A percentile compares a stretch with the other conserved stretches of the same genome.
These are phyloP conservation scores for Metarhizium robertsii DNA, from an alignment of 2,329 filamentous ascomycete species.

Conservation along the genomic window DNA sequence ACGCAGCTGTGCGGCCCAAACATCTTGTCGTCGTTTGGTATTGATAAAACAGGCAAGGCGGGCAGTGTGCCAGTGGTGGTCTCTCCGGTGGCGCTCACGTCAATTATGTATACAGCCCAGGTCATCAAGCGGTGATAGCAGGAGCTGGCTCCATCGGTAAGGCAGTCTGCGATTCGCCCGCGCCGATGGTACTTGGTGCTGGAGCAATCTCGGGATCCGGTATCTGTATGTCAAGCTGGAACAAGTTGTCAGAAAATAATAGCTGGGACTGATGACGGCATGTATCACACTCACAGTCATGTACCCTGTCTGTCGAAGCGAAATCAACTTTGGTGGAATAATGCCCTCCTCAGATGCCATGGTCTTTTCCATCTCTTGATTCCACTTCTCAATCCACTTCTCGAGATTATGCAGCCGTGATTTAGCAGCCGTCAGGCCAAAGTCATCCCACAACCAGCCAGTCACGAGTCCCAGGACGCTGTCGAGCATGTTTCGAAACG, in stretches of 20 bases:
- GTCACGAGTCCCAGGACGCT: conserved; percentile 70
- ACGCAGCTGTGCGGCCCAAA: not conserved
- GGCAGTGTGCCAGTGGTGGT: not conserved
- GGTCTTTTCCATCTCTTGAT: conserved; percentile 55
- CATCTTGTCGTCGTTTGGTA: not conserved
- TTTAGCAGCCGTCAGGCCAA: conserved; percentile 71
- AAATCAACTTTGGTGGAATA: conserved; percentile 61
- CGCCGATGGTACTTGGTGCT: conserved; percentile 33
- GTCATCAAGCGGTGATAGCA: conserved; percentile 13
- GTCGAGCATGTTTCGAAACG: conserved; percentile 69
- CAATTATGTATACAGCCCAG: not conserved
- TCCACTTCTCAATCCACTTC: conserved; percentile 80
- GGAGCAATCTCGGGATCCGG: conserved; percentile 64
- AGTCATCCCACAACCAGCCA: conserved; percentile 90
- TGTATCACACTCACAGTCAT: conserved; percentile 54
- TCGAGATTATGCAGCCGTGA: conserved; percentile 61
- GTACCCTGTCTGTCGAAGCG: conserved; percentile 75
- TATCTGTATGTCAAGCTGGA: conserved; percentile 69
- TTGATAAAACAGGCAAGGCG: not conserved
- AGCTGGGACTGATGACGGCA: not conserved
- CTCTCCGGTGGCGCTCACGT: not conserved
- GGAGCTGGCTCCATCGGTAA: conserved; percentile 23
- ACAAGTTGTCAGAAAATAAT: conserved; percentile 6
- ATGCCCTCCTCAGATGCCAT: conserved; percentile 39
- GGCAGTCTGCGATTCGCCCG: conserved; percentile 26